Conservation (phyloP, 2,329 filamentous ascomycete species). For the Diatrype stigma region DNA sequence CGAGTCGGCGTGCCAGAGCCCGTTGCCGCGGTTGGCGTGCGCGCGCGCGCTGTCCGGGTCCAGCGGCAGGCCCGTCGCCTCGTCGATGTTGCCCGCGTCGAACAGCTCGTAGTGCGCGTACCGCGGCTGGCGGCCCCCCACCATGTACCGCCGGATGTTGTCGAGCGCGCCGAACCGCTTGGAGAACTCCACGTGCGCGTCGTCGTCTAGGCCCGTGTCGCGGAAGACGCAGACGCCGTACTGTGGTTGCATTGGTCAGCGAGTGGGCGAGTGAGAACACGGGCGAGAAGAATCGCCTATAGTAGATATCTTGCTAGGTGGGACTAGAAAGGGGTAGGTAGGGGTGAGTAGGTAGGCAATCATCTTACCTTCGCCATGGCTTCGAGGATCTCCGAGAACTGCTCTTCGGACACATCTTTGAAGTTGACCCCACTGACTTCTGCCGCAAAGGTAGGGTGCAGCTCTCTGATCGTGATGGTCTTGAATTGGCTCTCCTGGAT, state of each 20-base stretch:
- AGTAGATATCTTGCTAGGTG: no score
- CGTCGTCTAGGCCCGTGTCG: conserved; percentile 45
- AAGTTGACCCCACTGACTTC: conserved; percentile 30
- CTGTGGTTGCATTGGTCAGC: no score
- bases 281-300: no score
- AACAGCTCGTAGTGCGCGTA: conserved; percentile 49
- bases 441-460: conserved; percentile 27
- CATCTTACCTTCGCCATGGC: conserved; percentile 30
- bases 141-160: conserved; percentile 46
- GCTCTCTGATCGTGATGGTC: conserved; percentile 21
- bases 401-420: conserved; percentile 26
- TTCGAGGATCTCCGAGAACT: conserved; percentile 26
- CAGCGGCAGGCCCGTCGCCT: conserved; percentile 24
- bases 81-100: conserved; percentile 52
- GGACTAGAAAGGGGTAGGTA: background rate
- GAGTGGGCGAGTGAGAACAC: no score
- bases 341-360: no score
- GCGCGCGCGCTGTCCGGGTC: conserved; percentile 17
- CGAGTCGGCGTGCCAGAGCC: conserved; percentile 51
- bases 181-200: conserved; percentile 46
- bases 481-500: conserved; percentile 21
- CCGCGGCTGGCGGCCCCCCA: conserved; percentile 41
- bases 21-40: conserved; percentile 37
- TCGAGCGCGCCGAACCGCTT: conserved; percentile 50
- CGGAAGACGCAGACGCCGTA: conserved; percentile 52